A percentile compares a stretch with the other conserved stretches of the same genome.
phyloP scores from a whole-genome alignment of 2,329 filamentous ascomycete genomes.

The Pseudogymnoascus sp. region DNA sequence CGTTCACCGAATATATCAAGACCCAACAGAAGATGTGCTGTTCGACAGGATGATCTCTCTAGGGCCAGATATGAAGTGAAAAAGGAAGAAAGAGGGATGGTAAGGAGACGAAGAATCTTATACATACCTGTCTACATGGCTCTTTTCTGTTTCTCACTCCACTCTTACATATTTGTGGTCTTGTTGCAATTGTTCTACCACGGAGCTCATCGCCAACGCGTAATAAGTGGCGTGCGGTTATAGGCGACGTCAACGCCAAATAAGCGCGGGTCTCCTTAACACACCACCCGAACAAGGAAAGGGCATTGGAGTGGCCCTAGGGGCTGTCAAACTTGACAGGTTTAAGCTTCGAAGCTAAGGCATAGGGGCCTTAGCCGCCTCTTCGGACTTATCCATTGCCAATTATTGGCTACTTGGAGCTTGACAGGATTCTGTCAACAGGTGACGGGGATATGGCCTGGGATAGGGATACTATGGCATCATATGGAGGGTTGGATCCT shows the following conservation, averaged over 20 bases:
- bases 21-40: not conserved
- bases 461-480: not conserved
- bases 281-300: not conserved
- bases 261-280: not conserved
- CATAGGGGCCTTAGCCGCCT: not conserved
- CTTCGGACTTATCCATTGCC: not conserved
- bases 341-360: not conserved
- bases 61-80: not conserved
- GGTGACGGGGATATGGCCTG: not conserved
- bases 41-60: not conserved
- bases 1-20: slow-evolving; percentile 1
- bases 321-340: slow-evolving; percentile 3
- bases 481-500: not conserved
- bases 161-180: slow-evolving; percentile 2
- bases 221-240: not conserved
- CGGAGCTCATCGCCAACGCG: not conserved
- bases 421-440: not conserved
- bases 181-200: not conserved
- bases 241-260: not conserved
- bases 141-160: not conserved
- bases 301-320: not conserved
- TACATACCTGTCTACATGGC: not conserved
- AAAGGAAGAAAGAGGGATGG: not conserved
- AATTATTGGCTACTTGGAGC: not conserved
- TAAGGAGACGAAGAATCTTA: not conserved